A percentile compares a stretch with the other conserved stretches of the same genome.
phyloP scores from a whole-genome alignment of 139 green algal genomes.

The Tetradesmus lagerheimii region DNA sequence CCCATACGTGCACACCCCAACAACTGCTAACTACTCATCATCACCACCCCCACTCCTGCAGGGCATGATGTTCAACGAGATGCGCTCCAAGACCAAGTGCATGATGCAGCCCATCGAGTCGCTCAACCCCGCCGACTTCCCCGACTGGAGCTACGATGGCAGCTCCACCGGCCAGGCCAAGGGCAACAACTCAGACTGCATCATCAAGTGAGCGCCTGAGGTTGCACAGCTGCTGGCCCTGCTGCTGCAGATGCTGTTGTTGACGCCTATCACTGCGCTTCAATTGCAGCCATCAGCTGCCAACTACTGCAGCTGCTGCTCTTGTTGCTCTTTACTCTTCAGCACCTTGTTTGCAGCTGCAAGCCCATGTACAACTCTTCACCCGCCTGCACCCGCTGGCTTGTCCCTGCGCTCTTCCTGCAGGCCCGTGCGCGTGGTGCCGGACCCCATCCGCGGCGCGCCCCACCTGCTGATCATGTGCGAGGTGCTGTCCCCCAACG shows the following conservation, averaged over 20 bases:
- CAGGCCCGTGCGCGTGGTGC: constrained; percentile 81
- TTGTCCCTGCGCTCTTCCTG: neutral
- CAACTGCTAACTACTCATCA: no score
- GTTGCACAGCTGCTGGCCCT: neutral
- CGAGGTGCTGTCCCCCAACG: constrained; percentile 83
- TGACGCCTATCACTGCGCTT: no score
- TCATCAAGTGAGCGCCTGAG: constrained; percentile 74
- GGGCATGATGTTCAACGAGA: constrained; percentile 94
- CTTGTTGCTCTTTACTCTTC: neutral
- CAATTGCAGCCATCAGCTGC: no score
- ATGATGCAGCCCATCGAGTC: constrained; percentile 77
- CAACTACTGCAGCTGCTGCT: neutral
- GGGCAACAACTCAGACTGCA: constrained; percentile 94
- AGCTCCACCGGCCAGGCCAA: constrained; percentile 90
- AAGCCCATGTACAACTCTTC: neutral
- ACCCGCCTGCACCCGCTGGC: neutral
- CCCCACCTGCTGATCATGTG: constrained; percentile 94
- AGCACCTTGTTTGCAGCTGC: no score
- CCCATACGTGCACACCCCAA: neutral
- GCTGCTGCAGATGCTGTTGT: neutral
- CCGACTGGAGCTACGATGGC: constrained; percentile 92
- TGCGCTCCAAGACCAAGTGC: constrained; percentile 95
- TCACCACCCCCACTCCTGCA: constrained; percentile 38
- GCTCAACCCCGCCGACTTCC: constrained; percentile 79
- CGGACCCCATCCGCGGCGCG: constrained; percentile 93